Conservation (phyloP, 2,329 filamentous ascomycete species). For the Macrophomina tecta region DNA sequence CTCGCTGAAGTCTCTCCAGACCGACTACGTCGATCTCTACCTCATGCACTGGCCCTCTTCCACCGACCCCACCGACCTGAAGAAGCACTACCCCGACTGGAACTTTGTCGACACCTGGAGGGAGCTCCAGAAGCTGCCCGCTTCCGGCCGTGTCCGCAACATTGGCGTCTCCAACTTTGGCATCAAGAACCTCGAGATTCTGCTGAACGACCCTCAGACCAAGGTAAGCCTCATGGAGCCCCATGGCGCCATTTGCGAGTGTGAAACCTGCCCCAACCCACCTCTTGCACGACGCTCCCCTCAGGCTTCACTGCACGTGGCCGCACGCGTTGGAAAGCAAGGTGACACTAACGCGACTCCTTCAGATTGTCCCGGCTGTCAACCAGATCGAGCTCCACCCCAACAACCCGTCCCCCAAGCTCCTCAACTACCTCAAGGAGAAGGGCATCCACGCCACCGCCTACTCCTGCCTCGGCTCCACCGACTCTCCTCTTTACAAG, state of each 20-base stretch:
- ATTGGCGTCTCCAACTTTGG: constrained; percentile 89
- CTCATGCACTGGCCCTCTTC: constrained; percentile 73
- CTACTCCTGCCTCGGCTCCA: constrained; percentile 76
- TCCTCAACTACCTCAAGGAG: constrained; percentile 72
- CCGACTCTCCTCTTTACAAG: constrained; percentile 72
- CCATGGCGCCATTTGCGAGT: too few relatives aligned
- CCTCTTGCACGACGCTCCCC: too few relatives aligned
- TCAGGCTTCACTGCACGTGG: too few relatives aligned
- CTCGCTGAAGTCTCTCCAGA: constrained; percentile 66
- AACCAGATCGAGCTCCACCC: constrained; percentile 86
- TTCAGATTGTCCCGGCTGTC: constrained; percentile 64
- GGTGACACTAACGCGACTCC: background rate
- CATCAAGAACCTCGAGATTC: constrained; percentile 78
- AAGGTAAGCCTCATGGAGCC: constrained; percentile 45
- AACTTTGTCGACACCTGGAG: constrained; percentile 79
- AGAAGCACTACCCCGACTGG: constrained; percentile 77
- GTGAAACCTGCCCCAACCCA: too few relatives aligned
- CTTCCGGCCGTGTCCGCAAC: constrained; percentile 74
- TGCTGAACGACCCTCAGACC: constrained; percentile 67
- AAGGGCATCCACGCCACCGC: constrained; percentile 78
- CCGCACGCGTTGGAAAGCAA: too few relatives aligned
- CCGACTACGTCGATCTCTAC: constrained; percentile 73
- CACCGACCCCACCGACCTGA: constrained; percentile 65
- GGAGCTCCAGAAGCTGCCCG: constrained; percentile 73
- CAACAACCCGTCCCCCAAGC: constrained; percentile 78